These are phyloP conservation scores for Nicotiana tabacum DNA, from an alignment of 257 asterid genomes.

Conservation along the genomic window DNA sequence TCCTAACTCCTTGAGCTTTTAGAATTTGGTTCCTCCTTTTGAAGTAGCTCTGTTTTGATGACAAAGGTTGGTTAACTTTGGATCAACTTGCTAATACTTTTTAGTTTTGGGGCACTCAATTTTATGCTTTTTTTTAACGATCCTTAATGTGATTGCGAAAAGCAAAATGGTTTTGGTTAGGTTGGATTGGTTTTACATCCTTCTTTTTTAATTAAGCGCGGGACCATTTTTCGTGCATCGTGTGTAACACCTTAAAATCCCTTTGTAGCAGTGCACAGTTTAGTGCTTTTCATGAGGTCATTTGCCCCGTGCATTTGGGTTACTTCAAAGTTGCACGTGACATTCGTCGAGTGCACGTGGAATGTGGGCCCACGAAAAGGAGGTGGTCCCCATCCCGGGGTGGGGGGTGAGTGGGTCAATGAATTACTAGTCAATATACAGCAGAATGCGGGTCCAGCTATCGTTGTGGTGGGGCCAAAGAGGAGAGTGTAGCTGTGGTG, in stretches of 20 bases:
- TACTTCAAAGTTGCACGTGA: conserved; percentile 18
- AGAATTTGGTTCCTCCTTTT: background rate
- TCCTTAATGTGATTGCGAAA: background rate
- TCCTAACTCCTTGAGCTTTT: background rate
- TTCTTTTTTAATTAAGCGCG: background rate
- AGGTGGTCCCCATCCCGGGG: background rate
- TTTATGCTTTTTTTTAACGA: too few relatives aligned
- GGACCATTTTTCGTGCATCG: background rate
- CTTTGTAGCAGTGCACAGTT: background rate
- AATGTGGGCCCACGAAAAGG: conserved; percentile 10
- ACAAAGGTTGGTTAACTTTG: background rate
- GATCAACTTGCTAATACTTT: background rate
- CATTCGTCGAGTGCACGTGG: conserved; percentile 26
- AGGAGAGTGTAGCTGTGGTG: conserved; percentile 4
- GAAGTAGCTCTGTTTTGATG: background rate
- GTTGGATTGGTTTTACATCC: background rate
- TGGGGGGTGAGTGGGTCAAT: background rate
- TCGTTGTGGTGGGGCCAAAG: conserved; percentile 9
- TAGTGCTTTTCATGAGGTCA: background rate
- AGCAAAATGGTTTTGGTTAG: background rate
- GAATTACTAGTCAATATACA: background rate
- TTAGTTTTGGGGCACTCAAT: background rate
- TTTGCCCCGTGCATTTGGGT: conserved; percentile 28
- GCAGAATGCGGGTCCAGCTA: background rate
- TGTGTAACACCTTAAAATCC: background rate